A percentile compares a stretch with the other conserved stretches of the same genome.
phyloP scores from a whole-genome alignment of 306 rosid genomes.

The Macrotyloma uniflorum region DNA sequence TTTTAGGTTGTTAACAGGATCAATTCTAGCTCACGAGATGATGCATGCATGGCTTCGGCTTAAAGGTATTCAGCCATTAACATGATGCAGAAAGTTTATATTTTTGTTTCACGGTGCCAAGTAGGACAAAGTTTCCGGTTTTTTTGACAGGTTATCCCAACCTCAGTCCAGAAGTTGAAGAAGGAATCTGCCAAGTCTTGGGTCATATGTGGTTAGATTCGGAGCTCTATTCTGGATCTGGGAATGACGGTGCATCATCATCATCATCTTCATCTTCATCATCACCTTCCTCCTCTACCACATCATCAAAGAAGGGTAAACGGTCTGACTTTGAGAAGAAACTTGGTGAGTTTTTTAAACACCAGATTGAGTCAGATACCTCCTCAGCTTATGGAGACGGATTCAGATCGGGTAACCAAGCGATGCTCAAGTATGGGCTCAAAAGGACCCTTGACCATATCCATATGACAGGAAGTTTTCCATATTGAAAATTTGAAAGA shows the following conservation, averaged over 20 bases:
- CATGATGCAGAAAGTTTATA: not conserved
- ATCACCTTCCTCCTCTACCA: slow-evolving; percentile 46
- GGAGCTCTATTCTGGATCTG: slow-evolving; percentile 69
- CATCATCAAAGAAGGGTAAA: slow-evolving; percentile 81
- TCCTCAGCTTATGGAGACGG: slow-evolving; percentile 94
- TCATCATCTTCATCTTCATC: slow-evolving; percentile 52
- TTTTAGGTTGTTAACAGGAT: slow-evolving; percentile 88
- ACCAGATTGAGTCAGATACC: slow-evolving; percentile 91
- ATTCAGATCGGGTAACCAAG: slow-evolving; percentile 74
- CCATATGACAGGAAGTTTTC: slow-evolving; percentile 80
- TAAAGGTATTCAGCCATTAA: slow-evolving; percentile 60
- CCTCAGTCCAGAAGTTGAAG: slow-evolving; percentile 93
- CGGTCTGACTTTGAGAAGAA: slow-evolving; percentile 90
- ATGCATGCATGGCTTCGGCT: slow-evolving; percentile 99
- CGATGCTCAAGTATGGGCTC: slow-evolving; percentile 74
- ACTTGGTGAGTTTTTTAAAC: slow-evolving; percentile 84
- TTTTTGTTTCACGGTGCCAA: slow-evolving; percentile 29
- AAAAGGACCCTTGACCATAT: slow-evolving; percentile 92
- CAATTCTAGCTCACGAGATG: slow-evolving; percentile 98
- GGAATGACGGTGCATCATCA: slow-evolving; percentile 48
- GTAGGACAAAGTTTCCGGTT: slow-evolving; percentile 18
- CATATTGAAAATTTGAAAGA: slow-evolving; percentile 45
- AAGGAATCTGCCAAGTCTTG: slow-evolving; percentile 97
- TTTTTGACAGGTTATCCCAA: slow-evolving; percentile 76
- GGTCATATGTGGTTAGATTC: slow-evolving; percentile 98